Evolutionary conservation across 2,329 filamentous ascomycete species (phyloP), one percentile per base, ranked within the genome.

Genomic region (Pestalotiopsis fici): DNA sequence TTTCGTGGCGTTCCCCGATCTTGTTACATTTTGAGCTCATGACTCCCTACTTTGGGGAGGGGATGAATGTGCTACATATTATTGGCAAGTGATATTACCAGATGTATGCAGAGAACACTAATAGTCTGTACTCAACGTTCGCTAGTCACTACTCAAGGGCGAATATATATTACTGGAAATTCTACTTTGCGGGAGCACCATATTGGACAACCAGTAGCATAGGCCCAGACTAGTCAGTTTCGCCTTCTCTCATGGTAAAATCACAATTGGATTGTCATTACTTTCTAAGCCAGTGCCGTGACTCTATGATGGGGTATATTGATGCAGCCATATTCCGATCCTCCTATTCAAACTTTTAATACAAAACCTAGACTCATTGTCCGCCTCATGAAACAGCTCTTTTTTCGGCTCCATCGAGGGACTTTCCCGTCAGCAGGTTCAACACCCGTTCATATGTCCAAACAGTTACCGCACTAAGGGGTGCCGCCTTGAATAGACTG

Each of bases 381-480:
- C 13, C 23, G 15, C 39, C 35, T 59, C 3, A 27, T 13, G 21
- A 13, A 13, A 54, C 15, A 18, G 25, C 18, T 9, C 31, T 15
- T 37, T 60, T 43, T 64, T 56, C 59, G 59, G 47, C 72, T 65
- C 21, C 63, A 21, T 37, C 57, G 79, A 69, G 65, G 35, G 57
- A 37, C 28, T 59, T 68, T 21, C 73, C 74, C 37, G 85, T 81
- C 68, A 95, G 82, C 25, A 88, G 71, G 63, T 83, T 86, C 81
- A 98, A 82, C 21, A 87, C 87, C 75, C 91, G 85, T 82, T 97
- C 95, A 79, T 97, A 98, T 2, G 93, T 97, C 94, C 94, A 98
- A 85, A 98, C 93, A 0, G 95, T 98, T 37, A 97, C 89, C 6
- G 95, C 94, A 78, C 93, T 96, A 31, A 93, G 90, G n/a, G 96